phyloP scores from a whole-genome alignment of 1,284 basidiomycete species.

The Vanrija sp. region DNA sequence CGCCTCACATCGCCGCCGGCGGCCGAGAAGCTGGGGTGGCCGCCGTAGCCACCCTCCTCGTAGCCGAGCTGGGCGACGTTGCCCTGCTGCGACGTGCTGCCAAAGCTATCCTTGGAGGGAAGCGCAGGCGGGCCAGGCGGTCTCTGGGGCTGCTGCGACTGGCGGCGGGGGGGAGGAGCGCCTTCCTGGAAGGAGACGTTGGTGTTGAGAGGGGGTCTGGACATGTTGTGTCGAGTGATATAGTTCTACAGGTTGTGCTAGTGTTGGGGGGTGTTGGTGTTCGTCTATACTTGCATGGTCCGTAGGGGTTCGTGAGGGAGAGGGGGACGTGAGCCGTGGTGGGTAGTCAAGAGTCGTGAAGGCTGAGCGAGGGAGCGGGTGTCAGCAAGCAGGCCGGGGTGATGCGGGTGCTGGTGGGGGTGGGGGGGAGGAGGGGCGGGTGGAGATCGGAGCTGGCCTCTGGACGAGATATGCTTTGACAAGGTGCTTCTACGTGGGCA shows the following conservation, averaged over 20 bases:
- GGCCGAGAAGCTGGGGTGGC: conserved; percentile 35
- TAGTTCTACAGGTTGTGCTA: conserved; percentile 5
- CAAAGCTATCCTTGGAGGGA: conserved; percentile 28
- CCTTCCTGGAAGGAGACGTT: conserved; percentile 41
- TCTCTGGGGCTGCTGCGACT: conserved; percentile 2
- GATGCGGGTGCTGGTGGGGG: too few relatives aligned
- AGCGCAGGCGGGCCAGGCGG: conserved; percentile 23
- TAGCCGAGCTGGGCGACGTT: conserved; percentile 26
- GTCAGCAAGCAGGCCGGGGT: background rate
- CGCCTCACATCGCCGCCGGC: conserved; percentile 55
- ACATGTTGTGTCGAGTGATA: conserved; percentile 25
- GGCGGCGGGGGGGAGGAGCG: conserved; percentile 24
- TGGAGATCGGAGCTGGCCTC: too few relatives aligned
- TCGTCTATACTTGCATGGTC: conserved; percentile 5
- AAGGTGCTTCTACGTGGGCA: too few relatives aligned
- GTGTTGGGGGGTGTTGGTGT: background rate
- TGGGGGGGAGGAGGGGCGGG: too few relatives aligned
- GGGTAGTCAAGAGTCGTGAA: background rate
- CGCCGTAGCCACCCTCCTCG: conserved; percentile 32
- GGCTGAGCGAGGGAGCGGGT: background rate
- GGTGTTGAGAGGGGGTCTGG: conserved; percentile 32
- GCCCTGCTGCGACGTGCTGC: conserved; percentile 8
- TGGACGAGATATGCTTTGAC: too few relatives aligned
- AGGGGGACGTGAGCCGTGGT: background rate
- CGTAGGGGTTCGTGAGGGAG: background rate